Base-by-base conservation (phyloP, 2,329 filamentous ascomycete genomes). In the Fusarium devonianum region DNA sequence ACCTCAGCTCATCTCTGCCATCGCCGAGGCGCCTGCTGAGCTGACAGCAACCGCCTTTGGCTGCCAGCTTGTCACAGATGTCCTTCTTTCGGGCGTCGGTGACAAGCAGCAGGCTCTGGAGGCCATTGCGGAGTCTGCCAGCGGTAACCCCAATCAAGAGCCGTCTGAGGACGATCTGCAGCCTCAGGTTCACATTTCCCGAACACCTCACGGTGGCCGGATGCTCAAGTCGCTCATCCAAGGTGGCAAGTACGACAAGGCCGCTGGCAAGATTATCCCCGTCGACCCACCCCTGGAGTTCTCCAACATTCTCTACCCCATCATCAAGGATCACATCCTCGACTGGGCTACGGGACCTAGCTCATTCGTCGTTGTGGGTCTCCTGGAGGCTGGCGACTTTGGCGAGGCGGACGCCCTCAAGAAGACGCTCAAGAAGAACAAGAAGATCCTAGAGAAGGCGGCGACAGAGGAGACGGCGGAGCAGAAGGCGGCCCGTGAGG, bases 141-240 rank as follows among this genome's bases (percentile, higher is more conserved):
- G 77, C 18, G 83, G 83, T 23, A 75, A 85, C 55, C 81, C 83
- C 5, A 76, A 66, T 29, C 69, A 71, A 17, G 66, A 67, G 26
- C 65, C 67, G n/a, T 65, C 68, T 3, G 75, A 76, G 34, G 75
- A 77, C 7, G 75, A 76, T 17, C 51, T 72, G 11, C 64, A 72
- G 12, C 61, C 72, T 4, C 67, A 66, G 16, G 66, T 71, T 21
- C 87, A 91, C 67, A 78, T 88, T 45, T 82, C 85, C 18, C 77
- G 82, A 63, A 80, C 82, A 26, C 68, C 84, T 0, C 80, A 79
- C 62, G 88, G 85, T 29, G 91, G 90, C 12, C 87, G 91, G 50
- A 88, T 97, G 86, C 81, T 97, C 65, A 97, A 96, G 76, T 88
- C 88, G 0, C 82, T 99, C 7, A 92, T 97, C 17, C 87, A 91